A percentile compares a stretch with the other conserved stretches of the same genome.
phyloP scores from a whole-genome alignment of 2,329 filamentous ascomycete species.

The Taxawa tesnikishii region DNA sequence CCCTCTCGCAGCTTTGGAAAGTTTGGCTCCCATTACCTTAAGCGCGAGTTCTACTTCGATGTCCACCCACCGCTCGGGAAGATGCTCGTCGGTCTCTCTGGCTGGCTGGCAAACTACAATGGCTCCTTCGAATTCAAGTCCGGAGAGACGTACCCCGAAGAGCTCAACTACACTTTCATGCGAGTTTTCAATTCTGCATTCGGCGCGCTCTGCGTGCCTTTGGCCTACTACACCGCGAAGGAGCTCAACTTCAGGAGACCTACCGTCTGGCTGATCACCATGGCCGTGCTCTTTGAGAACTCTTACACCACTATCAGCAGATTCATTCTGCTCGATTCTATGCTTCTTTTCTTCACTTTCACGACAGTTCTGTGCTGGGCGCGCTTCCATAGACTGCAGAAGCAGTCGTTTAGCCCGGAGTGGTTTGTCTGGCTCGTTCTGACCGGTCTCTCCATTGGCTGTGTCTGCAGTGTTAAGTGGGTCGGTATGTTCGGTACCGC shows the following conservation, averaged over 20 bases:
- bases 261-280: constrained; percentile 84
- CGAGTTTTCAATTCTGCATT: constrained; percentile 94
- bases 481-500: constrained; percentile 94
- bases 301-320: constrained; percentile 98
- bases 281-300: constrained; percentile 98
- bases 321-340: constrained; percentile 96
- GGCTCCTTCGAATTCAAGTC: constrained; percentile 99
- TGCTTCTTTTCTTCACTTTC: constrained; percentile 98
- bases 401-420: constrained; percentile 74
- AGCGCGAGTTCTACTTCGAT: constrained; percentile 99
- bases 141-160: constrained; percentile 84
- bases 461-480: constrained; percentile 97
- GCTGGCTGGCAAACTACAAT: constrained; percentile 95
- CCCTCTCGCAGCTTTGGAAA: constrained; percentile 61
- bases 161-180: constrained; percentile 98
- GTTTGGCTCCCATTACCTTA: constrained; percentile 97
- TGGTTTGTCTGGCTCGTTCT: constrained; percentile 94
- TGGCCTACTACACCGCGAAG: constrained; percentile 90
- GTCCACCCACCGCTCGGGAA: constrained; percentile 93
- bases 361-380: constrained; percentile 95
- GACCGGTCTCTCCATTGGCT: constrained; percentile 91
- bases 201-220: constrained; percentile 78
- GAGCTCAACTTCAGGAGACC: constrained; percentile 78
- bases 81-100: constrained; percentile 93
- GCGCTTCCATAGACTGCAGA: constrained; percentile 82